Base-by-base conservation (phyloP, 106 monocot species). In the Dioscorea dumetorum region DNA sequence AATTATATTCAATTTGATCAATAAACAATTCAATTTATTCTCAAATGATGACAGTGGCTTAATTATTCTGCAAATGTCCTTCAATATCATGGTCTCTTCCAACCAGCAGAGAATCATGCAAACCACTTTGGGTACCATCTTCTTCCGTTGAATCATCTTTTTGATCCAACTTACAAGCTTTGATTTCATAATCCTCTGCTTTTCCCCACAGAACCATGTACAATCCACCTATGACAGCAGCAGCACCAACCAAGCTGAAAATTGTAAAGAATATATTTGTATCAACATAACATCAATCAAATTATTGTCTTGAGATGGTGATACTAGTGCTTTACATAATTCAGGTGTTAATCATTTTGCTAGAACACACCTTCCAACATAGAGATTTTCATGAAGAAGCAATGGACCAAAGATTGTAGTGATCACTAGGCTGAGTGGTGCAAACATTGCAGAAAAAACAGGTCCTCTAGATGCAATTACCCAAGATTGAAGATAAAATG, bases 361-460 rank as follows among this genome's bases (percentile, higher is more conserved):
- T 22, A 22, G 4, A 52, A 28, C 22, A 33, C 74, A 80, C 87
- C 83, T 87, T 67, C 87, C 87, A 50, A 81, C 5, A 61, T 87
- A 60, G 12, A 87, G 72, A 22, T 64, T 64, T 33, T 87, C 87
- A 24, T 78, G 75, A 60, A 87, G 80, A 0, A 87, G 4, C 6
- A 78, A 8, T n/a, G 50, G 4, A 48, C 80, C 71, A 9, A 76
- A 11, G 54, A 84, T 33, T 28, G 78, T 74, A 10, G 77, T 28
- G 48, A 72, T 72, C 18, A 72, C 71, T 1, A 48, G 34, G 22
- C 31, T 48, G 24, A 72, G 61, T 0, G 87, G 87, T 56, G 61
- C 74, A 35, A 87, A 87, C 75, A 87, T 65, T 18, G 84, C 80
- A 24, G 83, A 78, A 62, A 73, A 87, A 10, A 87, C 66, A 19